Evolutionary conservation across 2,329 filamentous ascomycete genomes (phyloP).

Genomic region (Ophiostoma montium): DNA sequence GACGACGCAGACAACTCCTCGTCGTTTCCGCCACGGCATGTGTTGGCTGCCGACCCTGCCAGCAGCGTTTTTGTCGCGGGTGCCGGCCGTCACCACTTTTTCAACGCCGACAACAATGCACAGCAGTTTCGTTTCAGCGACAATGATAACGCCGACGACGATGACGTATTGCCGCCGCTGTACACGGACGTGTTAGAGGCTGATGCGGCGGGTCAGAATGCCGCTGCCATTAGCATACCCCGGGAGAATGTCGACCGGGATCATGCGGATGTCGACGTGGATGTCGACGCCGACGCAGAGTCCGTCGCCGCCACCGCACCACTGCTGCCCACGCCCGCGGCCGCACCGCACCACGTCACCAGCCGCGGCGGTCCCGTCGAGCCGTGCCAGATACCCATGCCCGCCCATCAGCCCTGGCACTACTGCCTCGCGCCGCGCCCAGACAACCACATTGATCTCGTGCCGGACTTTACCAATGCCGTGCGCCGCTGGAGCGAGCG

Average conservation of each 20-base stretch:
- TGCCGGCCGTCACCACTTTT: not conserved
- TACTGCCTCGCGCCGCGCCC: not conserved
- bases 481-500: slow-evolving; percentile 23
- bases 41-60: not conserved
- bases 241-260: no score
- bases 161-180: slow-evolving; percentile 30
- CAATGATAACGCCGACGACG: slow-evolving; percentile 22
- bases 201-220: slow-evolving; percentile 3
- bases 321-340: no score
- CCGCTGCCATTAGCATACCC: not conserved
- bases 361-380: not conserved
- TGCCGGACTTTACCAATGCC: slow-evolving; percentile 1
- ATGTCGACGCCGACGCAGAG: no score
- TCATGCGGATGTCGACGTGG: no score
- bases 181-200: slow-evolving; percentile 26
- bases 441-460: not conserved
- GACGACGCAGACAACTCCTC: slow-evolving; percentile 16
- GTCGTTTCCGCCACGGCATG: slow-evolving; percentile 18
- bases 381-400: not conserved
- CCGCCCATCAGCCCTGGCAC: not conserved
- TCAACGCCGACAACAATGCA: slow-evolving; percentile 17
- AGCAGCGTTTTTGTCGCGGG: not conserved
- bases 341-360: not conserved
- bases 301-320: no score
- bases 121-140: slow-evolving; percentile 17